Conservation (phyloP, 495 filamentous ascomycete genomes). For the Penicillium atrosanguineum region DNA sequence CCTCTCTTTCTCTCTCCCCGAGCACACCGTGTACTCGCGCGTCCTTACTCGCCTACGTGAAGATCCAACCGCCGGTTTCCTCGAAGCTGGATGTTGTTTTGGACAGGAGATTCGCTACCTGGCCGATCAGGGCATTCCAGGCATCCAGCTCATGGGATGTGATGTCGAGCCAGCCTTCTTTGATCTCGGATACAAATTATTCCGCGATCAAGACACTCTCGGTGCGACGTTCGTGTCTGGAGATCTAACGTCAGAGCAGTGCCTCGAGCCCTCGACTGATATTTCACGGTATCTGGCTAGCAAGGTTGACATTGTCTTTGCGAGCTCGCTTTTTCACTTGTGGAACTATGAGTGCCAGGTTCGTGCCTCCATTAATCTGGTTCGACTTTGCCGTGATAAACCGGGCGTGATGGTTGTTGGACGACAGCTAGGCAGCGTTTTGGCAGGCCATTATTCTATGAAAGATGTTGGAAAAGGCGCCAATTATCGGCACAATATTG, state of each 20-base stretch:
- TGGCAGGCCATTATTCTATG: constrained; percentile 22
- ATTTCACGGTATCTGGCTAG: constrained; percentile 17
- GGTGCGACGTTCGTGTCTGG: constrained; percentile 27
- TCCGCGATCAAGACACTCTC: constrained; percentile 31
- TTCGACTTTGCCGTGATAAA: constrained; percentile 28
- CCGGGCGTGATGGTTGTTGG: constrained; percentile 38
- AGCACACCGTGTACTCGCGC: constrained; percentile 23
- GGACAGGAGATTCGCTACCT: constrained; percentile 46
- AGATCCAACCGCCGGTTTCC: constrained; percentile 20
- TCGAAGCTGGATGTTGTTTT: constrained; percentile 49
- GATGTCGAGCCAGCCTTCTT: constrained; percentile 49
- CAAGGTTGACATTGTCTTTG: constrained; percentile 38
- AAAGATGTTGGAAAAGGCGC: constrained; percentile 6
- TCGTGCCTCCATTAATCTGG: constrained; percentile 29
- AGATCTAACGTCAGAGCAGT: not conserved
- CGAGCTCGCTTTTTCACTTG: constrained; percentile 44
- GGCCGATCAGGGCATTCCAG: constrained; percentile 40
- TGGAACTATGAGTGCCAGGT: constrained; percentile 40
- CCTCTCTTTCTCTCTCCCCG: constrained; percentile 30
- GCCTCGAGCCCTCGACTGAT: constrained; percentile 7
- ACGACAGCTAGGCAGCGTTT: constrained; percentile 38
- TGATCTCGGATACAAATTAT: constrained; percentile 50
- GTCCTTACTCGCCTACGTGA: constrained; percentile 29
- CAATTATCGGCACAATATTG: constrained; percentile 40
- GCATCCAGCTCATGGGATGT: constrained; percentile 40